Percentiles rank a stretch among this genome's conserved stretches.
Conservation (phyloP, 306 rosid species). For the Vigna radiata region DNA sequence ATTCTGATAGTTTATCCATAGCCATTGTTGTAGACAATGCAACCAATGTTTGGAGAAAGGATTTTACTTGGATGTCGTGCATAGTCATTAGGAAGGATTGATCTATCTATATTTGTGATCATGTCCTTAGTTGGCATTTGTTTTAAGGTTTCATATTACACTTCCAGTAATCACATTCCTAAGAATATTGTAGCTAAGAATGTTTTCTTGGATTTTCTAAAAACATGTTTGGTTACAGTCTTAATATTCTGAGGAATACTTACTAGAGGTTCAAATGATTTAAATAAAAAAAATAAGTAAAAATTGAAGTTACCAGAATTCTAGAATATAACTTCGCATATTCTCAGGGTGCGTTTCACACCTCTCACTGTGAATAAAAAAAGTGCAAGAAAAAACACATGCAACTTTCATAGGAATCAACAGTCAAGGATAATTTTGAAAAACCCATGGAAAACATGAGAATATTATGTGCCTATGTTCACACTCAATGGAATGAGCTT, state of each 20-base stretch:
- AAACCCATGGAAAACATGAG: background rate
- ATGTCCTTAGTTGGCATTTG: background rate
- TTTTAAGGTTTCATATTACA: background rate
- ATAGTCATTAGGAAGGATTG: conserved; percentile 1
- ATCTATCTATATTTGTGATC: background rate
- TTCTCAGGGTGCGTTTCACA: background rate
- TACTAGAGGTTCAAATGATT: too few species aligned
- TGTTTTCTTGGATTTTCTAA: background rate
- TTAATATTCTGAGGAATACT: background rate
- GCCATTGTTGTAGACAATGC: background rate
- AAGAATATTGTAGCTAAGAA: background rate
- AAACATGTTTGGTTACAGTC: background rate
- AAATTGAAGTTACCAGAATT: background rate
- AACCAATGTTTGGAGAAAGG: conserved; percentile 7
- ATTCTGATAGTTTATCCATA: conserved; percentile 12
- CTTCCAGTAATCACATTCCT: background rate
- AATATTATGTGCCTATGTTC: too few species aligned
- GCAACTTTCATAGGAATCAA: background rate
- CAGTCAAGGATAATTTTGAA: background rate
- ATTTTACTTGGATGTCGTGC: conserved; percentile 4
- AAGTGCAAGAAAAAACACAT: background rate
- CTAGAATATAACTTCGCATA: background rate
- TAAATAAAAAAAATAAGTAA: background rate
- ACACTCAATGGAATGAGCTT: background rate
- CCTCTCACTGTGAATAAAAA: too few species aligned